A percentile compares a stretch with the other conserved stretches of the same genome.
These are phyloP conservation scores for Suillus hirtellus DNA, from an alignment of 768 basidiomycete species.

Conservation along the genomic window DNA sequence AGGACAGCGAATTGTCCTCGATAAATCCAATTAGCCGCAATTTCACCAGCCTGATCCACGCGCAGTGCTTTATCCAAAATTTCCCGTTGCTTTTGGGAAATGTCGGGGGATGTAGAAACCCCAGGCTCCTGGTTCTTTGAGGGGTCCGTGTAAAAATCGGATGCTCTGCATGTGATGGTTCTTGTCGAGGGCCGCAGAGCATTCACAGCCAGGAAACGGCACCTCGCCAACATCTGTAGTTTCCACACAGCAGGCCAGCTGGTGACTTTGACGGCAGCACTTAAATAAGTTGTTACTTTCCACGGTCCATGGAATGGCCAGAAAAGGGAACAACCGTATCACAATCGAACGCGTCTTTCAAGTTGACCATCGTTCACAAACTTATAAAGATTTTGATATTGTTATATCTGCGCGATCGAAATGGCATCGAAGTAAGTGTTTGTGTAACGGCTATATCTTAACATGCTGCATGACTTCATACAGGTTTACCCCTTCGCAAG, in stretches of 20 bases:
- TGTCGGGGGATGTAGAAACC: constrained; percentile 55
- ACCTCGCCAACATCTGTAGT: background rate
- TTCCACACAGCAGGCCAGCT: background rate
- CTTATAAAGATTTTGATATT: background rate
- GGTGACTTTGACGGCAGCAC: background rate
- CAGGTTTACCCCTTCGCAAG: constrained; percentile 60
- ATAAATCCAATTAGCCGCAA: constrained; percentile 97
- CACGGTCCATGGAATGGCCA: background rate
- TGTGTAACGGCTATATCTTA: background rate
- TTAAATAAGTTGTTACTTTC: background rate
- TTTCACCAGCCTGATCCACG: constrained; percentile 94
- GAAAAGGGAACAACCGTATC: background rate
- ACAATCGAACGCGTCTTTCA: background rate
- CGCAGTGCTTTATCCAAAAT: constrained; percentile 69
- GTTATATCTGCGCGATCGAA: background rate
- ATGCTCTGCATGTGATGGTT: constrained; percentile 33
- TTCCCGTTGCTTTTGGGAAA: constrained; percentile 50
- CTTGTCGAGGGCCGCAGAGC: constrained; percentile 1
- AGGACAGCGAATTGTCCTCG: constrained; percentile 80
- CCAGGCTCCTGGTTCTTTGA: constrained; percentile 38
- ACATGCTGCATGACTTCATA: background rate
- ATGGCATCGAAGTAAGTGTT: constrained; percentile 6
- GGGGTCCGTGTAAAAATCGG: constrained; percentile 50
- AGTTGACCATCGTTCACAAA: background rate
- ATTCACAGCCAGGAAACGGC: background rate